Conservation (phyloP, 306 rosid genomes). For the Fragaria ananassa region DNA sequence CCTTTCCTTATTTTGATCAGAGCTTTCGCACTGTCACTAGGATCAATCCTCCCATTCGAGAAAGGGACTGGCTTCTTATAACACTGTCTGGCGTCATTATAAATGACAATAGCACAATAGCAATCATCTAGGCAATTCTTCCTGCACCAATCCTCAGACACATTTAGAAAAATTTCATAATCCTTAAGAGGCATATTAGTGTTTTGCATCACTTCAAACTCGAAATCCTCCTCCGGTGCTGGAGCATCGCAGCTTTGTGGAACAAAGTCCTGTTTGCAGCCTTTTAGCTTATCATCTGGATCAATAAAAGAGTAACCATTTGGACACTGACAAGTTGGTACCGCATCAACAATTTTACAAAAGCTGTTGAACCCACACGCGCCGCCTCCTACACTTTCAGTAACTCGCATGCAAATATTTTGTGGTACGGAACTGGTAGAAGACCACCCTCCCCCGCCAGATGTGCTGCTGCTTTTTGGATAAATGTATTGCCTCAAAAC, state of each 20-base stretch:
- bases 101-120: conserved; percentile 29
- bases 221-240: conserved; percentile 15
- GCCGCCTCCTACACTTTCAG: neutral
- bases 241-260: conserved; percentile 31
- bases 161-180: conserved; percentile 9
- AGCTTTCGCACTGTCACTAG: neutral
- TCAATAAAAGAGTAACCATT: conserved; percentile 22
- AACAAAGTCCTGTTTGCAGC: conserved; percentile 38
- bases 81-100: neutral
- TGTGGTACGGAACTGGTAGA: conserved; percentile 6
- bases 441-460: conserved; percentile 30
- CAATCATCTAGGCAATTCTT: conserved; percentile 31
- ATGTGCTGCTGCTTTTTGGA: conserved; percentile 24
- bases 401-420: conserved; percentile 23
- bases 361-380: conserved; percentile 44
- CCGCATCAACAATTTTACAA: conserved; percentile 14
- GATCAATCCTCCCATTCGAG: conserved; percentile 11
- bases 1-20: conserved; percentile 12
- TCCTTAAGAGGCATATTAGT: conserved; percentile 30
- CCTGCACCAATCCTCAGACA: conserved; percentile 23
- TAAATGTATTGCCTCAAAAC: conserved; percentile 48
- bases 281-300: conserved; percentile 33
- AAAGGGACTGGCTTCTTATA: conserved; percentile 31
- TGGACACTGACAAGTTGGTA: conserved; percentile 29
- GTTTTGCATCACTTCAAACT: conserved; percentile 11